These are phyloP conservation scores for Ceratobasidium sp. DNA, from an alignment of 1,284 basidiomycete species.

Conservation along the genomic window DNA sequence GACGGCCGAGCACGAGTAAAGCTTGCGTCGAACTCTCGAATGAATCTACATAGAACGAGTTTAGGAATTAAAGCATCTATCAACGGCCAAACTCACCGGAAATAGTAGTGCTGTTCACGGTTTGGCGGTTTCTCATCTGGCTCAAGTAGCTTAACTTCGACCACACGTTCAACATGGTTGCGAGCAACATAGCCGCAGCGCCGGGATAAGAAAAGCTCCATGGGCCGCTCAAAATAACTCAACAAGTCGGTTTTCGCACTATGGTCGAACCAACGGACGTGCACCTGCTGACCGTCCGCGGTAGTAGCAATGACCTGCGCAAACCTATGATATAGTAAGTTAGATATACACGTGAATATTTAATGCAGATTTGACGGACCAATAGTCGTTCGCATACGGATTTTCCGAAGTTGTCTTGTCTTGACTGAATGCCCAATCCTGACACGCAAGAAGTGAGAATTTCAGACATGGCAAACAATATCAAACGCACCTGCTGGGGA, in stretches of 20 bases:
- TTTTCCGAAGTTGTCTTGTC: slow-evolving; percentile 8
- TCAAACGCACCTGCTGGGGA: background rate
- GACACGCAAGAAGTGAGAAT: background rate
- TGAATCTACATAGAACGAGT: background rate
- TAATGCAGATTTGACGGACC: background rate
- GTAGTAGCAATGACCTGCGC: slow-evolving; percentile 8
- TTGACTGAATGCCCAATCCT: slow-evolving; percentile 36
- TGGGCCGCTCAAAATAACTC: slow-evolving; percentile 12
- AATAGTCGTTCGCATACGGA: slow-evolving; percentile 1
- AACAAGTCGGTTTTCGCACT: slow-evolving; percentile 28
- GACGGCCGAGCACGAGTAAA: slow-evolving; percentile 20
- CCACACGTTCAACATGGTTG: slow-evolving; percentile 1
- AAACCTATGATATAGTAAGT: slow-evolving; percentile 4
- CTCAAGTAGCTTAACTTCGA: slow-evolving; percentile 11
- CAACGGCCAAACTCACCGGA: background rate
- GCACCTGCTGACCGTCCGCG: background rate
- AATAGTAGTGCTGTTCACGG: slow-evolving; percentile 6
- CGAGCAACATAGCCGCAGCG: slow-evolving; percentile 9
- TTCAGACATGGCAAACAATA: background rate
- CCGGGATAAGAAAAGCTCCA: slow-evolving; percentile 22
- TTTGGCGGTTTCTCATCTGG: slow-evolving; percentile 3
- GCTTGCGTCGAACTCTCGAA: slow-evolving; percentile 11
- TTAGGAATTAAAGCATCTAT: background rate
- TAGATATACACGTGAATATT: background rate
- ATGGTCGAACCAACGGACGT: slow-evolving; percentile 40